Percentiles rank a stretch among this genome's conserved stretches.
Evolutionary conservation across 495 filamentous ascomycete species (phyloP).

Genomic region (Lichenothelia convexa): DNA sequence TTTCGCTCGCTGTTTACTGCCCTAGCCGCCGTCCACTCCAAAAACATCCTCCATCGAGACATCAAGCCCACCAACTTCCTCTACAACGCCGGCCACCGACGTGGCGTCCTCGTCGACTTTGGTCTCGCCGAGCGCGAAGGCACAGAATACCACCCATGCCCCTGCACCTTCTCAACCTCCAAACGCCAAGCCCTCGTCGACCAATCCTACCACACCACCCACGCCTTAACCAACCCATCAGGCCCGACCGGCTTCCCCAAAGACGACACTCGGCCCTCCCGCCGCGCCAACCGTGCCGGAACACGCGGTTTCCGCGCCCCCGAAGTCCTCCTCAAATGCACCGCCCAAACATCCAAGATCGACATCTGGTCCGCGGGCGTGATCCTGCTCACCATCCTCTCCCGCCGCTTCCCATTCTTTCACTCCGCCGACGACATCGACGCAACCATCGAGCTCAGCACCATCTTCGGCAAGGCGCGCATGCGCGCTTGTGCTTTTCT

Average conservation of each 20-base stretch:
- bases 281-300: constrained; percentile 86
- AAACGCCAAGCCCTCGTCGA: constrained; percentile 19
- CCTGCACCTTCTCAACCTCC: constrained; percentile 37
- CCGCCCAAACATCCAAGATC: constrained; percentile 73
- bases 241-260: constrained; percentile 39
- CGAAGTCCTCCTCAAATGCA: constrained; percentile 95
- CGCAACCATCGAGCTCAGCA: constrained; percentile 90
- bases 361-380: constrained; percentile 96
- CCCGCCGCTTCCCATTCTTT: constrained; percentile 90
- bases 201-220: constrained; percentile 21
- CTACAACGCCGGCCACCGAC: constrained; percentile 63
- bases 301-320: constrained; percentile 91
- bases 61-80: constrained; percentile 99
- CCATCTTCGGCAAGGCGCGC: constrained; percentile 68
- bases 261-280: constrained; percentile 68
- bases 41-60: constrained; percentile 80
- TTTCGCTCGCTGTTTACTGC: constrained; percentile 78
- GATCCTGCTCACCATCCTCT: constrained; percentile 78
- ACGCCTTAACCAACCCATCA: constrained; percentile 17
- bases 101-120: constrained; percentile 91
- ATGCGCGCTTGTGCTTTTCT: constrained; percentile 70
- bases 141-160: constrained; percentile 50
- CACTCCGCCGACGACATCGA: constrained; percentile 93
- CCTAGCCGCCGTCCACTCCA: constrained; percentile 60
- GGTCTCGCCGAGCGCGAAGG: constrained; percentile 77